Evolutionary conservation across 2,329 filamentous ascomycete genomes (phyloP).

Genomic region (Aspergillus puulaauensis): DNA sequence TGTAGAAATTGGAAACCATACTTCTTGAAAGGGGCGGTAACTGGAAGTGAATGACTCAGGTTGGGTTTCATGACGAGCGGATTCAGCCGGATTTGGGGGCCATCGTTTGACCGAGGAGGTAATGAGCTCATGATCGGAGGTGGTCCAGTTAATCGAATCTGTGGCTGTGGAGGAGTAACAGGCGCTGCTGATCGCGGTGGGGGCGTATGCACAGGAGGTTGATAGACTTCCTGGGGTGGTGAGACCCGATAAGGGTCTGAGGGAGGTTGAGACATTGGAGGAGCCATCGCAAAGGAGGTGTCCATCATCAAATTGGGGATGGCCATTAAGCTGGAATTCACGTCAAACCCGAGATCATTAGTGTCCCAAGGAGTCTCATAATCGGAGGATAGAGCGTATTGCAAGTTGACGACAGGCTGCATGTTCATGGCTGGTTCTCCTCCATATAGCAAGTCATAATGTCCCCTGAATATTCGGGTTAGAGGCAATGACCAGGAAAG

Average conservation of each 20-base stretch:
- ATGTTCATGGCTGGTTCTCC: conserved; percentile 46
- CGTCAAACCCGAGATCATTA: conserved; percentile 38
- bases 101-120: conserved; percentile 34
- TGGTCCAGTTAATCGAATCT: conserved; percentile 25
- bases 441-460: conserved; percentile 93
- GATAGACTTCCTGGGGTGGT: conserved; percentile 36
- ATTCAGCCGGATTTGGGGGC: conserved; percentile 43
- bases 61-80: conserved; percentile 42
- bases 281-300: conserved; percentile 28
- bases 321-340: conserved; percentile 41
- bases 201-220: conserved; percentile 28
- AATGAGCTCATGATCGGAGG: conserved; percentile 35
- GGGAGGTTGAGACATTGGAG: conserved; percentile 31
- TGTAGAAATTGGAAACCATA: conserved; percentile 15
- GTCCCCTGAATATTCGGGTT: conserved; percentile 55
- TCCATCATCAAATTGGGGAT: conserved; percentile 42
- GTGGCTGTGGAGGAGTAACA: conserved; percentile 28
- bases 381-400: conserved; percentile 41
- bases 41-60: conserved; percentile 39
- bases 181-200: conserved; percentile 27
- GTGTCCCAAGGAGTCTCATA: conserved; percentile 37
- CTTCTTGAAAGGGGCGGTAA: conserved; percentile 45
- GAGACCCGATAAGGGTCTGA: conserved; percentile 32
- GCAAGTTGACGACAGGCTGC: conserved; percentile 41
- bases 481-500: conserved; percentile 13